A percentile compares a stretch with the other conserved stretches of the same genome.
Evolutionary conservation across 306 rosid species (phyloP).

Genomic region (Fagus sylvatica): DNA sequence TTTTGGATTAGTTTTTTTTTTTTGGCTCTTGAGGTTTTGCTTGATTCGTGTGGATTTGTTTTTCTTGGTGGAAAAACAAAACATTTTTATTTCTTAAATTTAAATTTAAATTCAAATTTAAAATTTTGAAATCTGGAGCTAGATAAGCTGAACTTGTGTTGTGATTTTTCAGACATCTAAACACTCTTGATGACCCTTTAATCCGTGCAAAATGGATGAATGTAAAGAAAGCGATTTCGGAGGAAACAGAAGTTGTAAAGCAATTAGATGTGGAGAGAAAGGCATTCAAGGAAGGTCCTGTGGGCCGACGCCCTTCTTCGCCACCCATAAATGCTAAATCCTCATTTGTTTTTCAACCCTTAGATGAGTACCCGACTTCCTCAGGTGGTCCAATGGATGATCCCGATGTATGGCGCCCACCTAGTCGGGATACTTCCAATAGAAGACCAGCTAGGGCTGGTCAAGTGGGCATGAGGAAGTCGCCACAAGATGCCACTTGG

Average conservation of each 20-base stretch:
- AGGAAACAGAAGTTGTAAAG: constrained; percentile 85
- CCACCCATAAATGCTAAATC: constrained; percentile 79
- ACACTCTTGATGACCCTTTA: constrained; percentile 71
- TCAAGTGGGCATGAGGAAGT: constrained; percentile 61
- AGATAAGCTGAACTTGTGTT: neutral
- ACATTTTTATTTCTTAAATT: too few relatives aligned
- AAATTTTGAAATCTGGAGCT: too few relatives aligned
- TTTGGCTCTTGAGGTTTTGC: neutral
- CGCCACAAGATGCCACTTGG: constrained; percentile 83
- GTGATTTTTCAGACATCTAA: constrained; percentile 56
- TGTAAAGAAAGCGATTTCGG: constrained; percentile 81
- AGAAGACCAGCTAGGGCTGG: constrained; percentile 73
- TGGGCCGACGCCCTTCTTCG: constrained; percentile 74
- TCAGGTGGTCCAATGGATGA: constrained; percentile 73
- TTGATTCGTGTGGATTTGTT: neutral
- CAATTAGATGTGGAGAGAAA: constrained; percentile 81
- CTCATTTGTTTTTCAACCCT: constrained; percentile 79
- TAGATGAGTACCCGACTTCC: constrained; percentile 90
- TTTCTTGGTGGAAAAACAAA: neutral
- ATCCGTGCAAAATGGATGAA: constrained; percentile 89
- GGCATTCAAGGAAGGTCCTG: constrained; percentile 69
- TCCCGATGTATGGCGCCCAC: constrained; percentile 98
- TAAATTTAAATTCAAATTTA: too few relatives aligned
- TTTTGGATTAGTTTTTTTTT: neutral
- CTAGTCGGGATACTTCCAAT: constrained; percentile 64